Evolutionary conservation across 2,329 filamentous ascomycete species (phyloP).

Genomic region (Canariomyces notabilis): DNA sequence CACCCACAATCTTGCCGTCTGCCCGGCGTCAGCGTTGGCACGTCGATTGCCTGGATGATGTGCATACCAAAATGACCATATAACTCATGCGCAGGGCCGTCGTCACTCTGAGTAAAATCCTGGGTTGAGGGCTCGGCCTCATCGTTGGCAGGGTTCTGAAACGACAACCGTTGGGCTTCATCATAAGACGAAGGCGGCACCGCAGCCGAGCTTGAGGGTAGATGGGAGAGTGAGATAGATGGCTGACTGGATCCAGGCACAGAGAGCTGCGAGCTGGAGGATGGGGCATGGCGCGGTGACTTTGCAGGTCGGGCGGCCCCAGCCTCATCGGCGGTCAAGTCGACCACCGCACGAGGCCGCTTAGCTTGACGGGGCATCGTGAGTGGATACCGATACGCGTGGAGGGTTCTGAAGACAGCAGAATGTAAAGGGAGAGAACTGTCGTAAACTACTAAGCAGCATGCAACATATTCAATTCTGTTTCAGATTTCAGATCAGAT

Average conservation of each 20-base stretch:
- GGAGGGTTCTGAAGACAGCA: not conserved
- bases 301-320: conserved; percentile 25
- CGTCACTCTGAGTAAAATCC: conserved; percentile 41
- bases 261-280: conserved; percentile 2
- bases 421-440: not conserved
- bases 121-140: conserved; percentile 37
- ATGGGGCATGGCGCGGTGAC: conserved; percentile 12
- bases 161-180: not conserved
- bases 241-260: conserved; percentile 6
- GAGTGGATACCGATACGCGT: not conserved
- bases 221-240: not conserved
- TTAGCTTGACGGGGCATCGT: conserved; percentile 28
- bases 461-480: no score
- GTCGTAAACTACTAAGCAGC: no score
- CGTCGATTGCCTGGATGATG: not conserved
- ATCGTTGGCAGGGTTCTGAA: conserved; percentile 3
- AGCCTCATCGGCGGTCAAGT: conserved; percentile 37
- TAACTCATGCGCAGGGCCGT: conserved; percentile 39
- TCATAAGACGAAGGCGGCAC: not conserved
- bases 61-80: conserved; percentile 43
- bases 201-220: not conserved
- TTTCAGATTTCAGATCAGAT: no score
- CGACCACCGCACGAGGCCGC: conserved; percentile 35
- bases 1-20: conserved; percentile 49
- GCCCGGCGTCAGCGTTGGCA: not conserved